Base-by-base conservation (phyloP, 1,284 basidiomycete genomes). In the Fistulinella cinereoalba region DNA sequence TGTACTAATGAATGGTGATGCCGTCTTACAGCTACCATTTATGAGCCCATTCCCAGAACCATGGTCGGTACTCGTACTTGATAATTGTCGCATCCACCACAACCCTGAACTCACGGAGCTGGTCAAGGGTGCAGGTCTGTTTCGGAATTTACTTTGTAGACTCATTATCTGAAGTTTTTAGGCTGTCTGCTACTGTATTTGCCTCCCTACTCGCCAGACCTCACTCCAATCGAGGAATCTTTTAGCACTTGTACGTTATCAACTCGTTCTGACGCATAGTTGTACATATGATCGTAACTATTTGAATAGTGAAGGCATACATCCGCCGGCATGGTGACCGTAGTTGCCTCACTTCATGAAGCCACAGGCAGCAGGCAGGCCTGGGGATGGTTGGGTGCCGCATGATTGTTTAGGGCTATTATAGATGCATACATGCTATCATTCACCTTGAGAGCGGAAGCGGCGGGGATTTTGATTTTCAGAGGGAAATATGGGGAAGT, bases 141-240 rank as follows among this genome's bases (percentile, higher is more conserved):
- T 5, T 27, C 5, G 11, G 5, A 22, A 36, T 36, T 11, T n/a
- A 15, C 6, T 13, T 5, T 9, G 12, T 6, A n/a, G n/a, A n/a
- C n/a, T n/a, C n/a, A 11, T 34, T 3, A 12, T n/a, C 9, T 18
- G 23, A 34, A 13, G 3, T 13, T 19, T n/a, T 6, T n/a, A 60
- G 27, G 62, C 51, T 53, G 53, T 62, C 5, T 57, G 47, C 16
- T 46, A 15, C 45, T 46, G 3, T 46, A 23, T 23, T 34, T 46
- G 3, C 40, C 28, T 1, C 49, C 60, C 6, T 62, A 66, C 46
- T 64, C 57, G 0, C 64, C 61, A 2, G 54, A 66, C 38, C 46
- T 64, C 11, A 62, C 56, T 37, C 60, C 52, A 5, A 65, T 65
- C n/a, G 54, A 63, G 42, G 59, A 62, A 29, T 61, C 53, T 6